A percentile compares a stretch with the other conserved stretches of the same genome.
Conservation (phyloP, 257 asterid species). For the Capsicum pubescens region DNA sequence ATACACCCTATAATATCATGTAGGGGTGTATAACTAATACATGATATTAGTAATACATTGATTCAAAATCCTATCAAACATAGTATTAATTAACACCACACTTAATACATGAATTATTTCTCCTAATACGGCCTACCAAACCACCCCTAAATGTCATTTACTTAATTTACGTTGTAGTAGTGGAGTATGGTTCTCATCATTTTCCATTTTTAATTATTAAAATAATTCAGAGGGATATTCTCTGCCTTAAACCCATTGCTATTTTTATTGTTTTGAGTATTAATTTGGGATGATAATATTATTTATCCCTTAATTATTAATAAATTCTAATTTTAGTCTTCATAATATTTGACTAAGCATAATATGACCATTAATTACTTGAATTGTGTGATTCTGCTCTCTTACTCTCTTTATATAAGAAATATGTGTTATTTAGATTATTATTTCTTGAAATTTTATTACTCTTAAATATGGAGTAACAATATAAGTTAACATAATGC, state of each 20-base stretch:
- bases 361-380: not conserved
- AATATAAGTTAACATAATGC: not conserved
- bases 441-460: not conserved
- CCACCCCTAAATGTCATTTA: not conserved
- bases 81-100: too few relatives aligned
- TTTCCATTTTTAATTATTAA: conserved; percentile 18
- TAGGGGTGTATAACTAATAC: too few relatives aligned
- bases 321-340: not conserved
- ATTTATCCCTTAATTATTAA: not conserved
- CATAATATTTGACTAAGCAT: not conserved
- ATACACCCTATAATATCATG: too few relatives aligned
- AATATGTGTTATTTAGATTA: not conserved
- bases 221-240: not conserved
- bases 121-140: too few relatives aligned
- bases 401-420: not conserved
- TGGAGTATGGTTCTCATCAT: not conserved
- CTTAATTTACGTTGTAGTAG: not conserved
- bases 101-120: too few relatives aligned
- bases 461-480: not conserved
- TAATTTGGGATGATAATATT: not conserved
- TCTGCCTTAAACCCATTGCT: not conserved
- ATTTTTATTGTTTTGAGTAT: not conserved
- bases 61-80: too few relatives aligned
- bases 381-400: not conserved
- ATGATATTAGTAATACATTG: too few relatives aligned